Base-by-base conservation (phyloP, 805 yeast genomes). In the Blastobotrys muscicola region DNA sequence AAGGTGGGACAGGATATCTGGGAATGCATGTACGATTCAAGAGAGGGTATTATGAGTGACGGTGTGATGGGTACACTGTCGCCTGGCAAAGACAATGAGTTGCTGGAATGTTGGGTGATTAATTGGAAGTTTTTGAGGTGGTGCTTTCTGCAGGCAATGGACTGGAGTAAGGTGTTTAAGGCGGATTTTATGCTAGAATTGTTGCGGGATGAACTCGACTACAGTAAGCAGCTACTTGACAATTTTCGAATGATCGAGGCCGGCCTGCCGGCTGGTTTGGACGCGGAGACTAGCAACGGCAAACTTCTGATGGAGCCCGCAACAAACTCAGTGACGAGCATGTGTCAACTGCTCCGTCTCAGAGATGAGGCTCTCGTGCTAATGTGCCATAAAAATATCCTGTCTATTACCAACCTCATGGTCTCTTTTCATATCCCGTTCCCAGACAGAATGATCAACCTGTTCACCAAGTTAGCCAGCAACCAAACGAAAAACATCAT, bases 201-300 rank as follows among this genome's bases (percentile, higher is more conserved):
- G 52, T 84, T 96, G 2, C 74, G 94, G 58, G 95, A 86, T 56
- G 80, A 85, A 0, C 68, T 90, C 41, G 96, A 89, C 52, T 68
- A 85, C 29, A 80, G 94, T 46, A 79, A 80, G 48, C 60, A 70
- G 1, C 64, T 89, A 30, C 58, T 89, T n/a, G 78, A 73, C 44
- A 76, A 89, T 2, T 82, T 75, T 54, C 68, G 79, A 46, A 67
- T 72, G n/a, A 57, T 78, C 34, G 63, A 58, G 13, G 60, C 61
- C 2, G 60, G 56, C 34, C 13, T 59, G 30, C 40, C 50, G 2
- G 16, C 45, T 2, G 16, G 16, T 26, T 31, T 30, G 6, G 40
- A 41, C 8, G 15, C 39, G n/a, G 31, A 36, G 7, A 20, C 16
- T 15, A 36, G 43, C 32, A 53, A 52, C 42, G 62, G 63, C 4